Evolutionary conservation across 2,329 filamentous ascomycete species (phyloP), one percentile per base, ranked within the genome.

Genomic region (Fusarium ambrosium): DNA sequence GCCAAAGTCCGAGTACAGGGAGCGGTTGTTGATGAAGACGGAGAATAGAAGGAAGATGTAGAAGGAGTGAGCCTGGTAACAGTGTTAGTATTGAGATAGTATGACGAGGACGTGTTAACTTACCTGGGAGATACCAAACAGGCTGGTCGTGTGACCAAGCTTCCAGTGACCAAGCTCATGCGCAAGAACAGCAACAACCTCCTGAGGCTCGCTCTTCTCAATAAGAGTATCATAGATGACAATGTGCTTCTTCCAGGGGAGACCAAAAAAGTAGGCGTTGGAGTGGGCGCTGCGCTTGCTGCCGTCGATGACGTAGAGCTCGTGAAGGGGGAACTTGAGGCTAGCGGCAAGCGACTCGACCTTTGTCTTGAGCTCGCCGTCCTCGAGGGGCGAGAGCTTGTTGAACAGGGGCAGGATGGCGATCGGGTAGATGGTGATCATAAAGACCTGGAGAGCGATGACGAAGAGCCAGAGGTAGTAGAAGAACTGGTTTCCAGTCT

Each of bases 191-290:
- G 97, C 96, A 69, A 98, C 94, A 45, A 99, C 95, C 84, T 99
- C 97, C 80, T 97, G 90, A 5, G 94, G 92, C 72, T 95, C 91
- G 82, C 93, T 97, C 90, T 98, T 98, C 85, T 98, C 96, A 73
- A 99, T 95, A 73, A 99, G 86, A 6, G 97, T 99, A 82, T 99
- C 97, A 83, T 98, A 99, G 81, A 99, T 97, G 80, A 99, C 97
- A 87, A 99, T 99, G 87, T 98, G 97, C 90, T 98, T 98, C 90
- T 98, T 98, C 95, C 96, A 99, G 48, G 97, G 97, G 66, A 99
- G 90, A 70, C 97, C 97, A 79, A 97, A 98, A 87, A 99, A 99
- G 85, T 97, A 97, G 37, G 94, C 94, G 82, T 97, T 97, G 84
- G 93, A 95, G 86, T 97, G 94, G 36, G 94, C 93, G 81, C 92